Conservation (phyloP, 2,329 filamentous ascomycete species). For the Gremmenia infestans region DNA sequence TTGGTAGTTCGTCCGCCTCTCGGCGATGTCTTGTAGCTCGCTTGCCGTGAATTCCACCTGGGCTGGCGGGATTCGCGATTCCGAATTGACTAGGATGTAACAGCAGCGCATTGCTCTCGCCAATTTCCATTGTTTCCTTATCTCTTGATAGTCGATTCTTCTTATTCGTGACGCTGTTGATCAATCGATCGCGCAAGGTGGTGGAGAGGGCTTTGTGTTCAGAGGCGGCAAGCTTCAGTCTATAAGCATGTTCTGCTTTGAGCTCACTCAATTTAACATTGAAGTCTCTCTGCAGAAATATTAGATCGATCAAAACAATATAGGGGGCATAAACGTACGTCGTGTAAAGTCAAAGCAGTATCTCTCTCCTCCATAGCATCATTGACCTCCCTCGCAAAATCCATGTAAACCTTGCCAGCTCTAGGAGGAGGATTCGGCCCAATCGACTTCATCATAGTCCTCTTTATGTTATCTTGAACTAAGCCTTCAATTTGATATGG, state of each 20-base stretch:
- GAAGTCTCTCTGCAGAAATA: constrained; percentile 49
- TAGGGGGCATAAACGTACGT: constrained; percentile 50
- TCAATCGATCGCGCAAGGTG: constrained; percentile 61
- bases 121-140: constrained; percentile 64
- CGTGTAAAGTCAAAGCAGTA: constrained; percentile 72
- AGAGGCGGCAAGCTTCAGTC: constrained; percentile 56
- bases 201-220: constrained; percentile 55
- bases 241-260: constrained; percentile 55
- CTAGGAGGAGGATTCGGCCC: constrained; percentile 42
- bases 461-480: constrained; percentile 28
- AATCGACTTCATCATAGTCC: constrained; percentile 32
- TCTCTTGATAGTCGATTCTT: constrained; percentile 60
- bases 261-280: constrained; percentile 57
- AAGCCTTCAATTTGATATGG: constrained; percentile 37
- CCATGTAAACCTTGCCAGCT: constrained; percentile 78
- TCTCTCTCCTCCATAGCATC: constrained; percentile 84
- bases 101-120: constrained; percentile 59
- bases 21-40: constrained; percentile 57
- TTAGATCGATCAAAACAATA: constrained; percentile 4
- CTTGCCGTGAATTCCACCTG: constrained; percentile 58
- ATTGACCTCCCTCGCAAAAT: constrained; percentile 83
- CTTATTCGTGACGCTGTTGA: constrained; percentile 60
- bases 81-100: constrained; percentile 66
- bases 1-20: constrained; percentile 51
- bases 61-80: constrained; percentile 59